Conservation (phyloP, 352 stramenopile genomes). For the Globisporangium paroecandrum region DNA sequence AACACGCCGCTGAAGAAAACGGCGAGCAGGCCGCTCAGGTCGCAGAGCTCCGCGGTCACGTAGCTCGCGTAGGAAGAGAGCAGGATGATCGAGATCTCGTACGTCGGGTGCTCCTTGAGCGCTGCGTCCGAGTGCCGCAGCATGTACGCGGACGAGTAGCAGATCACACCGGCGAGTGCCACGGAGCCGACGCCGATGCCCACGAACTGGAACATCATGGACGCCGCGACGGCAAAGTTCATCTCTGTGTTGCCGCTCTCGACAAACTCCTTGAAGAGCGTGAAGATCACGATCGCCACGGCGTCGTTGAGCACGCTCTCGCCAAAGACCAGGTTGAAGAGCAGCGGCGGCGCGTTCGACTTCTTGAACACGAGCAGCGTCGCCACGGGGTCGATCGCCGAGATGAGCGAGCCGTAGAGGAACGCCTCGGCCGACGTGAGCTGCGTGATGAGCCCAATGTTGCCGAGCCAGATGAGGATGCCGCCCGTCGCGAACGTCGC, state of each 20-base stretch:
- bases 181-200: constrained; percentile 47
- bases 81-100: constrained; percentile 67
- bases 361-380: constrained; percentile 80
- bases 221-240: constrained; percentile 15
- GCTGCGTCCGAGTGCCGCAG: constrained; percentile 12
- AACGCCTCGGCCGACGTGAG: constrained; percentile 62
- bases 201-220: constrained; percentile 34
- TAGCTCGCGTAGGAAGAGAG: constrained; percentile 43
- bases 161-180: constrained; percentile 38
- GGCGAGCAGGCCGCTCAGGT: constrained; percentile 73
- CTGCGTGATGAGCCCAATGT: constrained; percentile 31
- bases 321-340: constrained; percentile 89
- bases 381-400: constrained; percentile 80
- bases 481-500: constrained; percentile 45
- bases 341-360: constrained; percentile 32
- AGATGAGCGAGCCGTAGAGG: constrained; percentile 78
- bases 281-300: constrained; percentile 74
- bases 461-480: constrained; percentile 39
- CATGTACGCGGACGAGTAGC: constrained; percentile 44
- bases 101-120: constrained; percentile 23
- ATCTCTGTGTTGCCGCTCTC: constrained; percentile 35
- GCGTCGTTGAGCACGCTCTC: constrained; percentile 76
- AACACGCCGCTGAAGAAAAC: constrained; percentile 79
- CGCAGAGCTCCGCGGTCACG: constrained; percentile 30
- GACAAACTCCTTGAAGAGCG: constrained; percentile 53